These are phyloP conservation scores for Xylaria intraflava DNA, from an alignment of 495 filamentous ascomycete species.

Conservation along the genomic window DNA sequence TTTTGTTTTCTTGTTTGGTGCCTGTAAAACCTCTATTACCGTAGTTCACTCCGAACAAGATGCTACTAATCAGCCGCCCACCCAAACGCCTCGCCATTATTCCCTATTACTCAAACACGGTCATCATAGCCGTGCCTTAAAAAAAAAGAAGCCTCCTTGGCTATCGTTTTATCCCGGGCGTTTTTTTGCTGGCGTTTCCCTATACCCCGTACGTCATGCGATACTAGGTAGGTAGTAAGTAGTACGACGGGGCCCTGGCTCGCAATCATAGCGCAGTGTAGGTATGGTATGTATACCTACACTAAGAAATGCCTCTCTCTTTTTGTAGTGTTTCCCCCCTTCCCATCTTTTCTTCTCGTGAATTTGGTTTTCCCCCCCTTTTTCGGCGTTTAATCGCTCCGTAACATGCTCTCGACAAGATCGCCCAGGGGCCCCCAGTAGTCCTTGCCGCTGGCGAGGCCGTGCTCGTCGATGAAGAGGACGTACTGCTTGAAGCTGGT, in stretches of 20 bases:
- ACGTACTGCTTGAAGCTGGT: constrained; percentile 99
- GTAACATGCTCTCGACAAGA: constrained; percentile 93
- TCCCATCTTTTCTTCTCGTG: too few species aligned
- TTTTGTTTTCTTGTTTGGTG: too few species aligned
- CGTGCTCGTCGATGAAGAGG: constrained; percentile 91
- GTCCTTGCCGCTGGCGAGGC: constrained; percentile 82
- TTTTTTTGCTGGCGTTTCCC: neutral
- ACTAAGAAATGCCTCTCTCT: too few species aligned
- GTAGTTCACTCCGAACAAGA: constrained; percentile 11
- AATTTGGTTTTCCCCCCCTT: neutral
- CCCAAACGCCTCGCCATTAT: constrained; percentile 21
- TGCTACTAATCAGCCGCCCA: constrained; percentile 14
- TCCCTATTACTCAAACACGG: constrained; percentile 10
- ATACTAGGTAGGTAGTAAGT: neutral
- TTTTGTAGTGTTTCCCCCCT: too few species aligned
- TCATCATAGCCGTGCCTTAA: constrained; percentile 4
- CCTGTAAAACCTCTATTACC: constrained; percentile 18
- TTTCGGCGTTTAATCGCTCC: constrained; percentile 60
- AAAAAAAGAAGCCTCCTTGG: neutral
- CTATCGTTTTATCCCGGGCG: neutral
- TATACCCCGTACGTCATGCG: neutral
- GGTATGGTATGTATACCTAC: neutral
- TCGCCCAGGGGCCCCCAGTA: constrained; percentile 97
- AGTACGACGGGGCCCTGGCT: neutral
- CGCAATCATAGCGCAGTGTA: neutral